Evolutionary conservation across 2,329 filamentous ascomycete genomes (phyloP), one percentile per base, ranked within the genome.

Genomic region (Fusarium sp.): DNA sequence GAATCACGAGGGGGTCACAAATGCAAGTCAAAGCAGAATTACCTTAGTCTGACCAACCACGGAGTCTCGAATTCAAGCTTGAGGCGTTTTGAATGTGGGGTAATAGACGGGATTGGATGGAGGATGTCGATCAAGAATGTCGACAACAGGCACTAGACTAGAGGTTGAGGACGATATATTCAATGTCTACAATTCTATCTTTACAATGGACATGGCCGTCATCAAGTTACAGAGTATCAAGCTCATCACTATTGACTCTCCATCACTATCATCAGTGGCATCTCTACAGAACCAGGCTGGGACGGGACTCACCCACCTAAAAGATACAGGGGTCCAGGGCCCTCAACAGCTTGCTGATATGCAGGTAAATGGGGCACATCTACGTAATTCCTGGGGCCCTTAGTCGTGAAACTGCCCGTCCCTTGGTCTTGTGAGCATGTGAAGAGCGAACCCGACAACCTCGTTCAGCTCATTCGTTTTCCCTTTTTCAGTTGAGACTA

Each of bases 361-460:
- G 68, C 67, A 70, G 51, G 62, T 47, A 61, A 60, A 61, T 57
- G 67, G 69, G 67, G 67, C 67, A 57, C 36, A 66, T 61, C 71
- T 59, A 74, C 72, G 72, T 74, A 74, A 72, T 68, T 69, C 53
- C 56, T 64, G 71, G 67, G 63, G 45, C 62, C 54, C 67, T 71
- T 50, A 62, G 67, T 62, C 56, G 55, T 55, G 62, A 60, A 53
- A 57, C 60, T 54, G 44, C 45, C 44, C 56, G 51, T 59, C 39
- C 54, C 47, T 32, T 41, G 62, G 71, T 74, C 72, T 75, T 75
- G 73, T 75, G 73, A 75, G 73, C 73, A 75, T 75, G 73, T 75
- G 73, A 75, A 75, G 66, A 67, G 64, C 22, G 30, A 38, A 47
- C 42, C 42, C 17, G 24, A 47, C 55, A 36, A 36, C 28, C 28